These are phyloP conservation scores for Paramarasmius palmivorus DNA, from an alignment of 1,284 basidiomycete species.

Conservation along the genomic window DNA sequence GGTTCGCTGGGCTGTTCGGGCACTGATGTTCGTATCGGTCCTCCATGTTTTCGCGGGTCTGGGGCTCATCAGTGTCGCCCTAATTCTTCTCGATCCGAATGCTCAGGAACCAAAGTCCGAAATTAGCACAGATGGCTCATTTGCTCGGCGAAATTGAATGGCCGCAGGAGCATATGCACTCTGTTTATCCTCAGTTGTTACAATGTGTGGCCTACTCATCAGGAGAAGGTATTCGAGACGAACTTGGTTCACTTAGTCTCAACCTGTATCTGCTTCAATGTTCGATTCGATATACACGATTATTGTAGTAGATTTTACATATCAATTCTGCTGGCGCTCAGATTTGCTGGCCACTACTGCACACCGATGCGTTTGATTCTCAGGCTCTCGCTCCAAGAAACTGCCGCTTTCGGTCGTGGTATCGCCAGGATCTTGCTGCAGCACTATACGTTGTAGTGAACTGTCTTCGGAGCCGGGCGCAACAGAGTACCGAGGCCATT, in stretches of 20 bases:
- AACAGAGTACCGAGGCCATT: conserved; percentile 38
- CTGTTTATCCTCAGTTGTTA: background rate
- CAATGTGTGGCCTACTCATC: background rate
- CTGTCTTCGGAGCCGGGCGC: conserved; percentile 1
- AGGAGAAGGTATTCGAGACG: conserved; percentile 7
- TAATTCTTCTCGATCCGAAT: conserved; percentile 17
- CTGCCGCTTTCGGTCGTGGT: conserved; percentile 39
- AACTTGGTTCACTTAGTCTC: conserved; percentile 9
- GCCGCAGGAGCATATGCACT: no score
- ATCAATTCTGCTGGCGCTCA: conserved; percentile 33
- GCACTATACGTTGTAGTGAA: conserved; percentile 38
- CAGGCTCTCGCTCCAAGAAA: conserved; percentile 39
- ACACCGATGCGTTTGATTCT: conserved; percentile 39
- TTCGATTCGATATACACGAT: no score
- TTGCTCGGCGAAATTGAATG: conserved; percentile 1
- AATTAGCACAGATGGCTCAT: conserved; percentile 2
- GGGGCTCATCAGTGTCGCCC: conserved; percentile 15
- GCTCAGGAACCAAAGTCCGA: background rate
- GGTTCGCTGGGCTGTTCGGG: conserved; percentile 20
- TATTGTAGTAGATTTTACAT: background rate
- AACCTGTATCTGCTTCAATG: no score
- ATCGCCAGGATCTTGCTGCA: conserved; percentile 33
- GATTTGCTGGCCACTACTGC: conserved; percentile 33
- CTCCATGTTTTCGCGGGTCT: conserved; percentile 19
- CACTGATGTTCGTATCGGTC: conserved; percentile 14